Evolutionary conservation across 2,329 filamentous ascomycete genomes (phyloP), one percentile per base, ranked within the genome.

Genomic region (Aspergillus alliaceus): DNA sequence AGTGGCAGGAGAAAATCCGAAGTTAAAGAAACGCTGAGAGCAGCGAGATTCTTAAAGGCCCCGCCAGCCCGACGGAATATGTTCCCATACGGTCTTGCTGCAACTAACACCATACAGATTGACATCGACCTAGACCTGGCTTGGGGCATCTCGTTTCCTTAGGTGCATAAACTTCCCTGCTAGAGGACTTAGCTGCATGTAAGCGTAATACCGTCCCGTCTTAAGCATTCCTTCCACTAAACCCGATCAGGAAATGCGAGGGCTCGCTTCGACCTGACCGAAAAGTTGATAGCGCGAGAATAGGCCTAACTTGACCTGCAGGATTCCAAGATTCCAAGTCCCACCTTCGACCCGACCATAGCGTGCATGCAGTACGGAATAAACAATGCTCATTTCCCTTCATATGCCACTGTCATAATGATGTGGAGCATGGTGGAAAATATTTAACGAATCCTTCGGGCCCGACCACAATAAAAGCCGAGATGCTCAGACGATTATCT

Each of bases 251-350:
- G 54, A 9, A 4, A 9, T 34, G 15, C 6, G 4, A 14, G 20
- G n/a, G 47, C 54, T 56, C 54, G 54, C 48, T 56, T 56, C 54
- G 47, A 56, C 54, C 54, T 56, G 27, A 46, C 48, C 42, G 18
- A 22, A 34, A 20, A 44, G 24, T 42, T 53, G 20, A 27, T 42
- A 42, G 39, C 39, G 12, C 15, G 1, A n/a, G 2, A 6, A 25
- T 25, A 37, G 34, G n/a, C 34, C 34, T n/a, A n/a, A n/a, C n/a
- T n/a, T n/a, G n/a, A n/a, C n/a, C n/a, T n/a, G n/a, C n/a, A n/a
- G n/a, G n/a, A n/a, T n/a, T n/a, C n/a, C n/a, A n/a, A n/a, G n/a
- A n/a, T n/a, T n/a, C 14, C 3, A 14, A 25, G 22, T 8, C 22
- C 39, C 39, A 25, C 39, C 12, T 24, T 42, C n/a, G 2, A 42